Percentiles rank a stretch among this genome's conserved stretches.
Evolutionary conservation across 148 eudicot species (phyloP).

Genomic region (Rhododendron griersonianum): DNA sequence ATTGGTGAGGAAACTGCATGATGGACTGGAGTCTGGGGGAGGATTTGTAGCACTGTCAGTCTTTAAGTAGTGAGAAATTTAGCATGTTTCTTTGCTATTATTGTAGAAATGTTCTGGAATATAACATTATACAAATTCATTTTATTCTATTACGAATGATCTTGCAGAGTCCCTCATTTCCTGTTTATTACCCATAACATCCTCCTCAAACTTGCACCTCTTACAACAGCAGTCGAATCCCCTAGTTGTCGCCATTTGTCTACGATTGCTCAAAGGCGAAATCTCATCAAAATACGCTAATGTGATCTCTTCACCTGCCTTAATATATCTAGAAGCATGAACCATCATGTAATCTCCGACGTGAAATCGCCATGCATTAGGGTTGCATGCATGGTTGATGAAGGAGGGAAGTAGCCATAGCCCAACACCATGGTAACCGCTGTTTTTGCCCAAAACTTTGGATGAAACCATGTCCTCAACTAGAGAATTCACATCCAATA

Average conservation of each 20-base stretch:
- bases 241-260: conserved; percentile 64
- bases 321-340: conserved; percentile 68
- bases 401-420: conserved; percentile 75
- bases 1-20: not conserved
- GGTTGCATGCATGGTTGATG: conserved; percentile 81
- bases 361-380: conserved; percentile 69
- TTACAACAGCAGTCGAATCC: conserved; percentile 65
- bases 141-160: too few species aligned
- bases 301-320: conserved; percentile 82
- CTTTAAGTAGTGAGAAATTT: not conserved
- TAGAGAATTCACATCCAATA: conserved; percentile 78
- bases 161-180: conserved; percentile 55
- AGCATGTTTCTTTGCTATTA: not conserved
- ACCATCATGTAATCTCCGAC: conserved; percentile 66
- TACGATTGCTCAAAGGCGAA: conserved; percentile 40
- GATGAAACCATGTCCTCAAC: conserved; percentile 66
- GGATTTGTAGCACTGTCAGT: not conserved
- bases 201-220: conserved; percentile 69
- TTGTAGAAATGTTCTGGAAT: not conserved
- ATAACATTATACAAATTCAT: not conserved
- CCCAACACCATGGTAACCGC: conserved; percentile 72
- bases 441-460: conserved; percentile 64
- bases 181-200: conserved; percentile 36
- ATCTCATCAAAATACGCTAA: conserved; percentile 73
- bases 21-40: not conserved